Conservation (phyloP, 352 stramenopile species). For the Blastocystis sp. region DNA sequence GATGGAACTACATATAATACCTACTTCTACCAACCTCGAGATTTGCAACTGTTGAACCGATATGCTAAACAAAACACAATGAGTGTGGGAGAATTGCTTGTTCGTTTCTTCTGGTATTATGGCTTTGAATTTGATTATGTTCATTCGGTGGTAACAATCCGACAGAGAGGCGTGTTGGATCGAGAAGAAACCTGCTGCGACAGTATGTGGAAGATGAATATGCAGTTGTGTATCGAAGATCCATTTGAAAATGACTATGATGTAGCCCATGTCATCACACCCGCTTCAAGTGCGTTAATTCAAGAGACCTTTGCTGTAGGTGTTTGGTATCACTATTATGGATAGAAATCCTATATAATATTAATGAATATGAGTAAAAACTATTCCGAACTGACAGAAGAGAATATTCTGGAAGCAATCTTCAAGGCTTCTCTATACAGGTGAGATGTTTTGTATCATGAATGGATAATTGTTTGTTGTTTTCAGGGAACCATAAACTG, state of each 20-base stretch:
- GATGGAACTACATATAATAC: conserved; percentile 62
- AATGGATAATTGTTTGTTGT: no score
- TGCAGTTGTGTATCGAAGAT: conserved; percentile 84
- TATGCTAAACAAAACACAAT: conserved; percentile 64
- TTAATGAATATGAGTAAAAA: conserved; percentile 16
- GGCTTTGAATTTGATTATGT: conserved; percentile 86
- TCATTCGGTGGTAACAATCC: conserved; percentile 83
- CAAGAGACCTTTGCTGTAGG: conserved; percentile 23
- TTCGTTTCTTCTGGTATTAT: conserved; percentile 93
- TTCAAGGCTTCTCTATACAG: not conserved
- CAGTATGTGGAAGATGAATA: conserved; percentile 64
- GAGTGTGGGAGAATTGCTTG: conserved; percentile 73
- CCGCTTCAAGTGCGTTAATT: conserved; percentile 13
- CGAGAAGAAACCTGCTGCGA: conserved; percentile 64
- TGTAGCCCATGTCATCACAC: conserved; percentile 85
- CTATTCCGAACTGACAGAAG: not conserved
- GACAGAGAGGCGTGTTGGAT: conserved; percentile 69
- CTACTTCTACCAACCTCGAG: conserved; percentile 64
- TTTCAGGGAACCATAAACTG: no score
- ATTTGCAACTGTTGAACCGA: conserved; percentile 2
- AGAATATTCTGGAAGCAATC: not conserved
- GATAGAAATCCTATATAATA: conserved; percentile 25
- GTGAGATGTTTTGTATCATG: not conserved
- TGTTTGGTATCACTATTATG: not conserved
- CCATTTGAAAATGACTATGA: conserved; percentile 94